These are phyloP conservation scores for Fragosphaeria purpurea DNA, from an alignment of 2,329 filamentous ascomycete genomes.

Conservation along the genomic window DNA sequence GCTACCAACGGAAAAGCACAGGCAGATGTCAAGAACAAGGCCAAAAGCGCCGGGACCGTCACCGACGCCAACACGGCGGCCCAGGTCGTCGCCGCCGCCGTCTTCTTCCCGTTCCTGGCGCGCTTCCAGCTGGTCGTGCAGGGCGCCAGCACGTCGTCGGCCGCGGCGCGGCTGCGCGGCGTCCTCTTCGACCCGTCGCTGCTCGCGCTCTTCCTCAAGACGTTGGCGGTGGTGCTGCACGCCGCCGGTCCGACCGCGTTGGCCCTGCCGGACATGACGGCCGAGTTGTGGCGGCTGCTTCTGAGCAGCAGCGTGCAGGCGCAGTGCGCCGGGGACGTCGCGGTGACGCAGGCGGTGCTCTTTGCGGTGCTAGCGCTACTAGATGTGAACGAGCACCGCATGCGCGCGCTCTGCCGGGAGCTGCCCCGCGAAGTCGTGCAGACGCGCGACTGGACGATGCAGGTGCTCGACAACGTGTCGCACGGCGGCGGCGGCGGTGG, in stretches of 20 bases:
- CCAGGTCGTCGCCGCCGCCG: conserved; percentile 60
- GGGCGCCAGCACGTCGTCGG: conserved; percentile 8
- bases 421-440: conserved; percentile 72
- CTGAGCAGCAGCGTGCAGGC: conserved; percentile 52
- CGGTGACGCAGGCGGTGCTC: conserved; percentile 62
- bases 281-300: conserved; percentile 76
- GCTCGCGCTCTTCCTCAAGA: conserved; percentile 74
- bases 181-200: conserved; percentile 66
- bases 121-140: conserved; percentile 61
- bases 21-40: not conserved
- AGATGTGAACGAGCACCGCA: conserved; percentile 68
- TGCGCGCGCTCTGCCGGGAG: conserved; percentile 60
- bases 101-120: conserved; percentile 80
- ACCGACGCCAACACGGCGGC: conserved; percentile 69
- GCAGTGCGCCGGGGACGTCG: conserved; percentile 44
- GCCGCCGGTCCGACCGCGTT: conserved; percentile 73
- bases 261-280: conserved; percentile 67
- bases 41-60: conserved; percentile 15
- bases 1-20: conserved; percentile 10
- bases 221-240: conserved; percentile 71
- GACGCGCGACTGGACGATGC: conserved; percentile 70
- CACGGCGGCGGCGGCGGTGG: conserved; percentile 32
- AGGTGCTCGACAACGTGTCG: conserved; percentile 55
- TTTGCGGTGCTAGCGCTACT: conserved; percentile 71
- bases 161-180: conserved; percentile 34